Evolutionary conservation across 2,329 filamentous ascomycete species (phyloP).

Genomic region (Fusarium albidum): DNA sequence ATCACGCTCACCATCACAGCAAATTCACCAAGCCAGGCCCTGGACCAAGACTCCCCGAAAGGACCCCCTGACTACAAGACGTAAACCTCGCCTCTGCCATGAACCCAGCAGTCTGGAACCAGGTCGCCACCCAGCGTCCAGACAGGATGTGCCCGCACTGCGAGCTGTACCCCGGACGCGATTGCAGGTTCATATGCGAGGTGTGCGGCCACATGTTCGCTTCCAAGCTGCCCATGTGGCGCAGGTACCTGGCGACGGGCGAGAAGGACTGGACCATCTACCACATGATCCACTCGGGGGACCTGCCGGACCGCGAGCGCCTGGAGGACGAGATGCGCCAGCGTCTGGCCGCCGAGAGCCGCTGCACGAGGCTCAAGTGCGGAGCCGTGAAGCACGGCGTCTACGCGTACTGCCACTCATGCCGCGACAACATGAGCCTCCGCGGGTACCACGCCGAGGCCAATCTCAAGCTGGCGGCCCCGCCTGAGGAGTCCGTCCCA

Average conservation of each 20-base stretch:
- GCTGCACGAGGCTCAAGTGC: slow-evolving; percentile 12
- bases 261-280: slow-evolving; percentile 13
- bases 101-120: background rate
- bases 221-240: background rate
- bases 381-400: background rate
- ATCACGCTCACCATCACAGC: background rate
- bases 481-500: background rate
- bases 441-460: background rate
- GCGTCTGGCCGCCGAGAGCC: slow-evolving; percentile 12
- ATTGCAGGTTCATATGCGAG: slow-evolving; percentile 12
- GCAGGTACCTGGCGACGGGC: background rate
- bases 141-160: slow-evolving; percentile 14
- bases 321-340: slow-evolving; percentile 11
- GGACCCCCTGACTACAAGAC: background rate
- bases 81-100: background rate
- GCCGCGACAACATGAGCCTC: slow-evolving; percentile 2
- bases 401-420: slow-evolving; percentile 17
- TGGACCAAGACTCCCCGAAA: background rate
- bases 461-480: background rate
- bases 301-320: background rate
- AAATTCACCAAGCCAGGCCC: background rate
- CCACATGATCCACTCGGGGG: slow-evolving; percentile 16
- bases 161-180: slow-evolving; percentile 10
- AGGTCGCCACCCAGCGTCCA: background rate
- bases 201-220: slow-evolving; percentile 5